These are phyloP conservation scores for Collybia sp. DNA, from an alignment of 768 basidiomycete genomes.

Conservation along the genomic window DNA sequence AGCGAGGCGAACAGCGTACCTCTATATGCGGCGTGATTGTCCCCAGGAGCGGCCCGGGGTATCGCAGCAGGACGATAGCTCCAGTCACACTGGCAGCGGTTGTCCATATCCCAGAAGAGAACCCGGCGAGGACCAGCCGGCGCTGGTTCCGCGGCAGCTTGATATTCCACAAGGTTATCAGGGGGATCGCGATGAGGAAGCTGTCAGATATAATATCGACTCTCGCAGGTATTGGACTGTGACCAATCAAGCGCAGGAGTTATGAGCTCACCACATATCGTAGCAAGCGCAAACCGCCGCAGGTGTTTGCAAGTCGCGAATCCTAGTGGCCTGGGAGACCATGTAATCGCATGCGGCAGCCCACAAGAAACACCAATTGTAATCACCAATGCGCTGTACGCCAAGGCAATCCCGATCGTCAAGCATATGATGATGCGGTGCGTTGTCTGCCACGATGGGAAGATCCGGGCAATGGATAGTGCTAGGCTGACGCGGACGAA, in stretches of 20 bases:
- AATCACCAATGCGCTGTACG: background rate
- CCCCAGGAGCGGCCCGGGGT: too few species aligned
- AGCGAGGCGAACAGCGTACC: too few species aligned
- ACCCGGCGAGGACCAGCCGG: conserved; percentile 5
- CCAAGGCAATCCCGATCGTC: background rate
- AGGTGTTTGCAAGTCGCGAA: too few species aligned
- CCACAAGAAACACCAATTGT: background rate
- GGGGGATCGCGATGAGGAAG: conserved; percentile 3
- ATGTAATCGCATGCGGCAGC: background rate
- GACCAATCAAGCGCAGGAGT: background rate
- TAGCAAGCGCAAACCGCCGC: background rate
- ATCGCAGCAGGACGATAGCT: too few species aligned
- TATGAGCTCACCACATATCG: background rate
- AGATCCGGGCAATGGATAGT: background rate
- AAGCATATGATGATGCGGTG: background rate
- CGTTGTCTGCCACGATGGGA: background rate
- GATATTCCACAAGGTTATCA: conserved; percentile 4
- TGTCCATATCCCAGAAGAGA: conserved; percentile 1
- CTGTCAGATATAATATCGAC: conserved; percentile 7
- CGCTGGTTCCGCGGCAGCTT: conserved; percentile 3
- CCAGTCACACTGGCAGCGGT: too few species aligned
- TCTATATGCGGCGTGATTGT: too few species aligned
- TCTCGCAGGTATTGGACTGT: background rate
- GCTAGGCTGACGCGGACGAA: background rate
- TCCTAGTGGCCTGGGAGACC: background rate